phyloP scores from a whole-genome alignment of 495 filamentous ascomycete species.

The Collariella sp. region DNA sequence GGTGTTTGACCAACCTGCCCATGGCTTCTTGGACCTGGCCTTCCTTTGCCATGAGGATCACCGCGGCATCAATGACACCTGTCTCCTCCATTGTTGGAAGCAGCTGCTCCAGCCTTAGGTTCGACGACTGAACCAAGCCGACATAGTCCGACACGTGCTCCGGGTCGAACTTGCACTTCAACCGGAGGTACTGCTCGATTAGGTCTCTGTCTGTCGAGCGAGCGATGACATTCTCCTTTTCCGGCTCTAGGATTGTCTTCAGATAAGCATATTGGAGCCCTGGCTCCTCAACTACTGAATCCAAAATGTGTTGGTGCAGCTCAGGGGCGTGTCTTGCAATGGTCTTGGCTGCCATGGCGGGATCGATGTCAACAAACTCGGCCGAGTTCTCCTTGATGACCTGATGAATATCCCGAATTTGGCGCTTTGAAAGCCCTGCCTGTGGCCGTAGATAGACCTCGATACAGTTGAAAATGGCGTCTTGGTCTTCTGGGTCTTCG shows the following conservation, averaged over 20 bases:
- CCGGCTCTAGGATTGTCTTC: slow-evolving; percentile 66
- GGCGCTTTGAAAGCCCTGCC: slow-evolving; percentile 61
- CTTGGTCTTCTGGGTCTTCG: slow-evolving; percentile 68
- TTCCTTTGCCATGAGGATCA: slow-evolving; percentile 83
- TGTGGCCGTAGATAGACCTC: slow-evolving; percentile 69
- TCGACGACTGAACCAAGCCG: slow-evolving; percentile 63
- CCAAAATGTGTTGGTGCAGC: slow-evolving; percentile 62
- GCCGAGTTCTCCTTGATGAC: slow-evolving; percentile 61
- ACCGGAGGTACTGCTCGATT: slow-evolving; percentile 75
- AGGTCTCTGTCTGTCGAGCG: slow-evolving; percentile 42
- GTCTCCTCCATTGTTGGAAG: slow-evolving; percentile 80
- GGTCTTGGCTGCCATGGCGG: slow-evolving; percentile 56
- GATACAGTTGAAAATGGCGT: slow-evolving; percentile 68
- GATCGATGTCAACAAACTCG: slow-evolving; percentile 62
- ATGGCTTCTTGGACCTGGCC: slow-evolving; percentile 79
- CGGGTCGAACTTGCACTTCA: slow-evolving; percentile 80
- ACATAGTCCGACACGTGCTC: slow-evolving; percentile 81
- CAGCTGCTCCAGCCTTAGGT: slow-evolving; percentile 72
- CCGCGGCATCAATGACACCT: slow-evolving; percentile 86
- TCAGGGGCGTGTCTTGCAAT: slow-evolving; percentile 59
- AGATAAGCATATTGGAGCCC: slow-evolving; percentile 70
- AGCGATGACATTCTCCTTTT: slow-evolving; percentile 35
- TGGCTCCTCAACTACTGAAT: slow-evolving; percentile 53
- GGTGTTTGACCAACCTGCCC: slow-evolving; percentile 68
- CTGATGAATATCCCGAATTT: slow-evolving; percentile 62